Evolutionary conservation across 805 yeast genomes (phyloP), one percentile per base, ranked within the genome.

Genomic region (Candida pseudofarinosa): DNA sequence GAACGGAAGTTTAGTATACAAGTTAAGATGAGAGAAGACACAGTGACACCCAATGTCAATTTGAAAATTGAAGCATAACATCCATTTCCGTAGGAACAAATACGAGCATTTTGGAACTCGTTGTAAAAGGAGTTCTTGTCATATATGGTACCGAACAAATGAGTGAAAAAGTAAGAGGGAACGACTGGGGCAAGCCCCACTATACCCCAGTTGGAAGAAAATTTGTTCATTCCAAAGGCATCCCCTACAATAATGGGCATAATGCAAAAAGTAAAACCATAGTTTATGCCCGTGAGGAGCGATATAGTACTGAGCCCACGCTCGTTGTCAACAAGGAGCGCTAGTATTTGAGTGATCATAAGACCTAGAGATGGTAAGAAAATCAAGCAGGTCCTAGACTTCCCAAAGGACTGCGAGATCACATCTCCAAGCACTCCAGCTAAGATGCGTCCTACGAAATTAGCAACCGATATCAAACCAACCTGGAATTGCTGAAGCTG

Each of bases 211-310:
- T 83, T 83, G 49, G 76, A 79, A 5, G 86, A 76, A 52, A 85
- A 83, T 40, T 76, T 70, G 14, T 67, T 67, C 67, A 86, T 76
- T 2, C 93, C 93, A 63, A 84, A 85, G 7, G 74, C 61, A 49
- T 86, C 91, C 14, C 88, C 77, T n/a, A 83, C 74, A 16, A 86
- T 77, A n/a, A 85, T 79, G 4, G 95, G 93, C 61, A 78, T 75
- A 6, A 83, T 71, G 39, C 90, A 85, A 63, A 83, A 83, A 17
- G 81, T 71, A 48, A 80, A 75, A 0, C 95, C 95, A 61, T 86
- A 86, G 33, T 82, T 83, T 31, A 81, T 65, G 0, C 95, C 95
- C 23, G 78, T 73, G 15, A 77, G 54, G n/a, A 74, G 56, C 1
- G 90, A 80, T 18, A 75, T 65, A 23, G 71, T 34, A 61, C 81